Evolutionary conservation across 495 filamentous ascomycete genomes (phyloP).

Genomic region (Tuber brumale): DNA sequence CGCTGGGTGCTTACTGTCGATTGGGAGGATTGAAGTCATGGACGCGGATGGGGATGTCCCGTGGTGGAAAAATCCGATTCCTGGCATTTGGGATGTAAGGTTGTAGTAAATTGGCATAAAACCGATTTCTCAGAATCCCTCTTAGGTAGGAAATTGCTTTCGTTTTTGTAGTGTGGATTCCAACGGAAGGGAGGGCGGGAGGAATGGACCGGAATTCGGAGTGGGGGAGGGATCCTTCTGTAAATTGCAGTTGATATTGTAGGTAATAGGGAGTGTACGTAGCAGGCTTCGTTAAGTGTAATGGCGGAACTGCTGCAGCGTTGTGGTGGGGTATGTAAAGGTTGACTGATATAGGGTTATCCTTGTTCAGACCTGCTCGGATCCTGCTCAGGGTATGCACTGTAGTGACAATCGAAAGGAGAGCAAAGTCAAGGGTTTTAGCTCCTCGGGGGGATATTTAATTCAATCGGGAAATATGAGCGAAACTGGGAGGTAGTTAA

Average conservation of each 20-base stretch:
- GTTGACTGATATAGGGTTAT: neutral
- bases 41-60: constrained; percentile 14
- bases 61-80: constrained; percentile 10
- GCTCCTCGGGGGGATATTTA: neutral
- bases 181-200: neutral
- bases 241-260: neutral
- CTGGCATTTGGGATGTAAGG: constrained; percentile 14
- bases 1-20: constrained; percentile 15
- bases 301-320: neutral
- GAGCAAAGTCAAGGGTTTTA: neutral
- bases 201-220: neutral
- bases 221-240: neutral
- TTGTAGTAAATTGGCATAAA: constrained; percentile 38
- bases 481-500: constrained; percentile 20
- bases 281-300: neutral
- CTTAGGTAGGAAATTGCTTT: neutral
- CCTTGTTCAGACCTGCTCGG: neutral
- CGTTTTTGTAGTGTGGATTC: neutral
- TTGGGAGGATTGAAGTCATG: constrained; percentile 29
- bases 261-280: neutral
- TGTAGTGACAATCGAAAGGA: neutral
- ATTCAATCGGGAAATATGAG: constrained; percentile 1
- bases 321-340: constrained; percentile 9
- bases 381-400: no score
- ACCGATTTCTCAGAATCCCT: neutral